Evolutionary conservation across 2,329 filamentous ascomycete species (phyloP).

Genomic region (Pseudocercospora fuligena): DNA sequence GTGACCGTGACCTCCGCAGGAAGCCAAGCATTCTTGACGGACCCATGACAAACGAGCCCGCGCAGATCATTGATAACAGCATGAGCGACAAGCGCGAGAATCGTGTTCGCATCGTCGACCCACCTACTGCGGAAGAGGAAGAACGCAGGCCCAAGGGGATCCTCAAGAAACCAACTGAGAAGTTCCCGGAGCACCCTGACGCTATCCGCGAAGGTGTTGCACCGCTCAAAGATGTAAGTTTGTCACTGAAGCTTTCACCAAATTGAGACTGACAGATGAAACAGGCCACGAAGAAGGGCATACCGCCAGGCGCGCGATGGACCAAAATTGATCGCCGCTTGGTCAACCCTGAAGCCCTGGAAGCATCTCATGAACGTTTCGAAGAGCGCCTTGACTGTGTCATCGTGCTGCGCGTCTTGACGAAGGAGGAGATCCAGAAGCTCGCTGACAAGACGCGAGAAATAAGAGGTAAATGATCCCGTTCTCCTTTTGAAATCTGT

Average conservation of each 20-base stretch:
- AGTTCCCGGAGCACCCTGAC: conserved; percentile 85
- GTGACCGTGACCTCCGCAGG: conserved; percentile 29
- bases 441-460: conserved; percentile 82
- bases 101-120: conserved; percentile 68
- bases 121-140: conserved; percentile 68
- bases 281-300: conserved; percentile 44
- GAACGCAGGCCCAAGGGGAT: conserved; percentile 79
- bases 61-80: conserved; percentile 43
- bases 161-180: conserved; percentile 77
- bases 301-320: conserved; percentile 76
- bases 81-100: conserved; percentile 41
- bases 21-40: conserved; percentile 40
- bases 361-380: conserved; percentile 84
- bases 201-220: conserved; percentile 88
- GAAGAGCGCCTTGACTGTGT: conserved; percentile 93
- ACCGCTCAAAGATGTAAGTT: conserved; percentile 75
- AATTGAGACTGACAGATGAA: conserved; percentile 16
- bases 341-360: conserved; percentile 86
- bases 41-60: conserved; percentile 36
- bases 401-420: conserved; percentile 86
- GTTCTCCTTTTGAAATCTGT: conserved; percentile 15
- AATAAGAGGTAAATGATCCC: conserved; percentile 62
- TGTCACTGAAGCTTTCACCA: neutral
- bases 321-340: conserved; percentile 88
- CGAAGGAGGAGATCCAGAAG: conserved; percentile 85